phyloP scores from a whole-genome alignment of 2,329 filamentous ascomycete genomes.

The Ciborinia camelliae region DNA sequence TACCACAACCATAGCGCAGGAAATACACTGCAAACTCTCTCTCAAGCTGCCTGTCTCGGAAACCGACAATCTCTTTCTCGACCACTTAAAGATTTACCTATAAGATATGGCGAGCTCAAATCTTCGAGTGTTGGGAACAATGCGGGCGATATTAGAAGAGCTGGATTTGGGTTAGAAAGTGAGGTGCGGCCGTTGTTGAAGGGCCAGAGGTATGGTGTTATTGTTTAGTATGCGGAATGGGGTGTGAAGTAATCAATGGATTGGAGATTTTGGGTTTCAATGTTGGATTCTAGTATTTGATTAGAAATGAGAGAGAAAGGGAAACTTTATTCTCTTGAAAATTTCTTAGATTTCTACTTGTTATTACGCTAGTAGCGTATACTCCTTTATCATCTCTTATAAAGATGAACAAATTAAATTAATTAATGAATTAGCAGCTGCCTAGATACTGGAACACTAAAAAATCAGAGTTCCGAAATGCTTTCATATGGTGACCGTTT shows the following conservation, averaged over 20 bases:
- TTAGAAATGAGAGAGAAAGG: too few species aligned
- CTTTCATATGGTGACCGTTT: too few species aligned
- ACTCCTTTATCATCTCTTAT: too few species aligned
- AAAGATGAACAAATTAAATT: too few species aligned
- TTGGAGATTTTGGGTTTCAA: too few species aligned
- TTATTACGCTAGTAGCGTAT: too few species aligned
- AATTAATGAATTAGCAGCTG: too few species aligned
- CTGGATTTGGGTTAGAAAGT: neutral
- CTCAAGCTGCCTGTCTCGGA: neutral
- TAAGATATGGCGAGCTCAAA: neutral
- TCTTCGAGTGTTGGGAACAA: neutral
- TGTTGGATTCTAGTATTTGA: too few species aligned
- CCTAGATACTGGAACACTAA: too few species aligned
- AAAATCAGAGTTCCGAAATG: too few species aligned
- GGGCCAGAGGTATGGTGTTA: constrained; percentile 1
- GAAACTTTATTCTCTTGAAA: too few species aligned
- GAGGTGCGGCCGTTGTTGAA: neutral
- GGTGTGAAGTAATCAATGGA: neutral
- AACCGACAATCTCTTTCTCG: neutral
- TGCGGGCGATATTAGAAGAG: neutral
- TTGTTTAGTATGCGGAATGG: neutral
- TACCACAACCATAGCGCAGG: neutral
- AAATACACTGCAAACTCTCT: neutral
- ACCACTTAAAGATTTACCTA: neutral
- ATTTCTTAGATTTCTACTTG: too few species aligned